Conservation (phyloP, 164 flowering plant genomes). For the Magnolia changhungtana region DNA sequence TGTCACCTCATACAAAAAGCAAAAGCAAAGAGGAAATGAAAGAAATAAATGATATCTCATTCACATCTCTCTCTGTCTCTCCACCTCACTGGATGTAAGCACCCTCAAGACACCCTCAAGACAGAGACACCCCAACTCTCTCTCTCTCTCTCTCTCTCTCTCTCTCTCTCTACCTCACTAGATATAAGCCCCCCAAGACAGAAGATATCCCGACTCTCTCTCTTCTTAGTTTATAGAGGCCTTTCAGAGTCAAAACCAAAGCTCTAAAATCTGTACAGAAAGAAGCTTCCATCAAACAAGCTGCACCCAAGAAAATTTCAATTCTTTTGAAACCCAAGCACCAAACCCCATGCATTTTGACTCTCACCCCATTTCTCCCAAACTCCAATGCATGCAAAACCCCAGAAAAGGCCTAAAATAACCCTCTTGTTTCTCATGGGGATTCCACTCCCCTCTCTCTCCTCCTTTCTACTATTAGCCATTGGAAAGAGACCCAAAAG, state of each 20-base stretch:
- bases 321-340: not conserved
- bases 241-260: not conserved
- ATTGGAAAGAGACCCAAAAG: conserved; percentile 1
- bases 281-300: conserved; percentile 2
- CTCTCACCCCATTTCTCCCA: not conserved
- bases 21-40: not conserved
- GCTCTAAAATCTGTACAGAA: conserved; percentile 1
- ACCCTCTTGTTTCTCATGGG: not conserved
- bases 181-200: not conserved
- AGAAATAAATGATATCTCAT: not conserved
- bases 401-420: not conserved
- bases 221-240: not conserved
- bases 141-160: not conserved
- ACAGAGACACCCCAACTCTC: not conserved
- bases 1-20: not conserved
- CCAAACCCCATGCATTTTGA: conserved; percentile 7
- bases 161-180: not conserved
- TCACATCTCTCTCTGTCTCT: not conserved
- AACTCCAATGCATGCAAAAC: conserved; percentile 4
- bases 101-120: not conserved
- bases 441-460: not conserved
- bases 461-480: not conserved
- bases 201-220: not conserved
- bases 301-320: not conserved
- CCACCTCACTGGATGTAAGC: not conserved